Evolutionary conservation across 768 basidiomycete species (phyloP).

Genomic region (Rhizopogon salebrosus): DNA sequence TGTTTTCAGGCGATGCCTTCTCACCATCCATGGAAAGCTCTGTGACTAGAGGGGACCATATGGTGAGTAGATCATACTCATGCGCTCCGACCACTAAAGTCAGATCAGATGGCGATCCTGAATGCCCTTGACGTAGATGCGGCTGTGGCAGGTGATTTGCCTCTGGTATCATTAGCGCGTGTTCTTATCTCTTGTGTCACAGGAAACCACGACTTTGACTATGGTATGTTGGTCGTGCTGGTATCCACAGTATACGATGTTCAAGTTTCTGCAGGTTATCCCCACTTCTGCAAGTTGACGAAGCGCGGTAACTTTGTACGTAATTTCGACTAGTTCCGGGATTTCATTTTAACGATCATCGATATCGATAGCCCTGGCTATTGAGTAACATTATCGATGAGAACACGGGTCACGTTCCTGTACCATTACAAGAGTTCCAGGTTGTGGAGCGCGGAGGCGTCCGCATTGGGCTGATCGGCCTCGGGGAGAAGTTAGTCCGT

Average conservation of each 20-base stretch:
- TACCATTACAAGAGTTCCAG: constrained; percentile 52
- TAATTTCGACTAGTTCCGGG: constrained; percentile 1
- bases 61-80: constrained; percentile 46
- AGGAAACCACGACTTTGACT: constrained; percentile 95
- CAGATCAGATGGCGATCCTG: constrained; percentile 57
- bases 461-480: constrained; percentile 75
- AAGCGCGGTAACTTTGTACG: constrained; percentile 70
- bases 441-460: constrained; percentile 68
- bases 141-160: constrained; percentile 66
- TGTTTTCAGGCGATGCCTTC: constrained; percentile 91
- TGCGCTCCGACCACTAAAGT: constrained; percentile 4
- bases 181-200: background rate
- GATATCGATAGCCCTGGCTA: constrained; percentile 67
- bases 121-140: constrained; percentile 78
- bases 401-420: constrained; percentile 57
- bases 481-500: constrained; percentile 84
- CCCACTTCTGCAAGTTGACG: constrained; percentile 62
- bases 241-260: background rate
- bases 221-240: constrained; percentile 42
- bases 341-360: constrained; percentile 1
- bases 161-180: background rate
- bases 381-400: constrained; percentile 82
- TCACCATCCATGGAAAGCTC: constrained; percentile 83
- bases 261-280: constrained; percentile 44
- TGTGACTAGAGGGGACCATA: constrained; percentile 86